phyloP scores from a whole-genome alignment of 1,284 basidiomycete species.

The Rhodotorula sp. region DNA sequence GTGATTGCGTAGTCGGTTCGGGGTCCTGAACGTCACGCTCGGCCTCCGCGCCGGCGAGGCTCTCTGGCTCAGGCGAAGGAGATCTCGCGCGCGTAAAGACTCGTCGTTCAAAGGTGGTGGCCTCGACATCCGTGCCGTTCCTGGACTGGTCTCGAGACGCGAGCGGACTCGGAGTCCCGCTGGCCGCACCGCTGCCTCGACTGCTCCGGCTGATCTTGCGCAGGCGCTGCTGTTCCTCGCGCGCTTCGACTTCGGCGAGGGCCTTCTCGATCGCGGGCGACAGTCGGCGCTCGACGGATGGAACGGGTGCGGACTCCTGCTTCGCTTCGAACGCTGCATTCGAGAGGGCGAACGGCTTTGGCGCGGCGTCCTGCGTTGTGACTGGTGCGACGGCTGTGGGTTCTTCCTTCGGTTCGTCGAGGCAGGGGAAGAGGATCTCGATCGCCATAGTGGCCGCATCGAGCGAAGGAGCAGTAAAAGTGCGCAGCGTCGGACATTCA shows the following conservation, averaged over 20 bases:
- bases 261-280: conserved; percentile 34
- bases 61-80: neutral
- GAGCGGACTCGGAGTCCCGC: neutral
- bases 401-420: neutral
- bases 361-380: neutral
- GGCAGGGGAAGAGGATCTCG: conserved; percentile 22
- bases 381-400: neutral
- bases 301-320: neutral
- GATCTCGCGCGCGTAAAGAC: conserved; percentile 7
- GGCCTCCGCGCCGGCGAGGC: neutral
- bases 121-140: neutral
- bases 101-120: neutral
- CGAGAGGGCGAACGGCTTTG: conserved; percentile 30
- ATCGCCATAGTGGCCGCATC: conserved; percentile 21
- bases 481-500: conserved; percentile 4
- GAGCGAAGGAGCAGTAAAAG: conserved; percentile 18
- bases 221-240: conserved; percentile 18
- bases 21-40: neutral
- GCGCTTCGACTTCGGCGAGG: conserved; percentile 20
- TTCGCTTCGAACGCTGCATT: conserved; percentile 16
- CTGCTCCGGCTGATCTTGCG: conserved; percentile 12
- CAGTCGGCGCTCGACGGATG: conserved; percentile 1
- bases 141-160: neutral
- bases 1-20: neutral
- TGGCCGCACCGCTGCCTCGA: neutral